Percentiles rank a stretch among this genome's conserved stretches.
phyloP scores from a whole-genome alignment of 108 stramenopile species.

The Aureococcus anophagefferens region DNA sequence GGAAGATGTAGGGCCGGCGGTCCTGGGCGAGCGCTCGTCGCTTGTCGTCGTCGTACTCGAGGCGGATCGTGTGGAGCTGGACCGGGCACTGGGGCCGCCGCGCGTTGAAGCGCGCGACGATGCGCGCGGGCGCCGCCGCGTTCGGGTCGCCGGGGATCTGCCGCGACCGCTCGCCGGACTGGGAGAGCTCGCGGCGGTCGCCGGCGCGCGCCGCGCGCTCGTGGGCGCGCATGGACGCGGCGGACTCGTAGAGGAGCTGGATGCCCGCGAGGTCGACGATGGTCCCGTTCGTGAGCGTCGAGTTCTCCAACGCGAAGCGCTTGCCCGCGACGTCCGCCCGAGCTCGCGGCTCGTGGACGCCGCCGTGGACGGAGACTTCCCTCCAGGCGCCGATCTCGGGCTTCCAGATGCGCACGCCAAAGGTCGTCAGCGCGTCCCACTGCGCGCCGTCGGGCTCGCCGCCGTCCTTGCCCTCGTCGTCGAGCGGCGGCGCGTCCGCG shows the following conservation, averaged over 20 bases:
- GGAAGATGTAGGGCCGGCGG: conserved; percentile 23
- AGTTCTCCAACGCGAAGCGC: conserved; percentile 5
- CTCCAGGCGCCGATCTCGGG: conserved; percentile 29
- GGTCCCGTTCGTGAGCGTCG: conserved; percentile 23
- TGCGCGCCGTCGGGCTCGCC: not conserved
- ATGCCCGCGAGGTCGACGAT: conserved; percentile 36
- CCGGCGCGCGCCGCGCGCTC: not conserved
- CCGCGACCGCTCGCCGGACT: too few relatives aligned
- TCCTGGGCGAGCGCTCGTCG: not conserved
- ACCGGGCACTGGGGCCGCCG: conserved; percentile 31
- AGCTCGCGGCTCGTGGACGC: conserved; percentile 13
- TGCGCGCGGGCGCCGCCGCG: conserved; percentile 4
- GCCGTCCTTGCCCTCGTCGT: not conserved
- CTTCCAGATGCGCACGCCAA: conserved; percentile 32
- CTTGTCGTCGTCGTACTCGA: conserved; percentile 3
- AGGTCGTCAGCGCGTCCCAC: conserved; percentile 37
- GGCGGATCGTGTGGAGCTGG: conserved; percentile 26
- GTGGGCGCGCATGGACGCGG: conserved; percentile 4
- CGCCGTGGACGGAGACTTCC: conserved; percentile 31
- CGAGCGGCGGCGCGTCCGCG: not conserved
- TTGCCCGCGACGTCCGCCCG: not conserved
- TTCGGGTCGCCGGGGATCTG: not conserved
- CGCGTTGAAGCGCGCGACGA: conserved; percentile 19
- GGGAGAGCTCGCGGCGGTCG: not conserved
- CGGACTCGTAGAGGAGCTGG: conserved; percentile 23